These are phyloP conservation scores for Erysiphe neolycopersici DNA, from an alignment of 2,329 filamentous ascomycete genomes.

Conservation along the genomic window DNA sequence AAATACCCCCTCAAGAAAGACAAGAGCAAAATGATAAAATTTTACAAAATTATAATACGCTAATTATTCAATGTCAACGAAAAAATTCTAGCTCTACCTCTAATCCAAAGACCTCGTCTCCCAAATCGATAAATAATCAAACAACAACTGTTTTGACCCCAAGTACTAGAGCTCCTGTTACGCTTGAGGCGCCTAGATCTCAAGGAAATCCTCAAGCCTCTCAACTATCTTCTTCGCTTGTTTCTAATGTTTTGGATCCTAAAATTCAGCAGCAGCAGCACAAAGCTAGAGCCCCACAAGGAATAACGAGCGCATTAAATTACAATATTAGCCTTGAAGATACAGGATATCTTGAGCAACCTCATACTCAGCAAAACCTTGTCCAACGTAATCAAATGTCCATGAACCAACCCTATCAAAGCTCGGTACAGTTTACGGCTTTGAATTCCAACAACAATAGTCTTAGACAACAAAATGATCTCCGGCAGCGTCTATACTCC, in stretches of 20 bases:
- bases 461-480: not conserved
- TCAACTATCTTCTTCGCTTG: slow-evolving; percentile 2
- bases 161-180: not conserved
- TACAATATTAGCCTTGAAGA: not conserved
- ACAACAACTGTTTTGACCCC: not conserved
- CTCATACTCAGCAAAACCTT: not conserved
- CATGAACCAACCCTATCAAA: not conserved
- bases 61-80: slow-evolving; percentile 3
- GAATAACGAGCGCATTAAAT: not conserved
- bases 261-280: not conserved
- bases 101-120: not conserved
- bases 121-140: not conserved
- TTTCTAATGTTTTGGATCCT: not conserved
- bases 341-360: not conserved
- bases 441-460: not conserved
- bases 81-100: slow-evolving; percentile 1
- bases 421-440: not conserved
- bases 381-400: not conserved
- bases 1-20: slow-evolving; percentile 9
- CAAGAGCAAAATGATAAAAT: slow-evolving; percentile 7
- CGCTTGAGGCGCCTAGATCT: not conserved
- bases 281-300: not conserved
- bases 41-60: slow-evolving; percentile 4
- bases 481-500: not conserved
- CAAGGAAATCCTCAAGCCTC: not conserved